Conservation (phyloP, 192 early-diverging fungal species). For the Glomus cerebriforme region DNA sequence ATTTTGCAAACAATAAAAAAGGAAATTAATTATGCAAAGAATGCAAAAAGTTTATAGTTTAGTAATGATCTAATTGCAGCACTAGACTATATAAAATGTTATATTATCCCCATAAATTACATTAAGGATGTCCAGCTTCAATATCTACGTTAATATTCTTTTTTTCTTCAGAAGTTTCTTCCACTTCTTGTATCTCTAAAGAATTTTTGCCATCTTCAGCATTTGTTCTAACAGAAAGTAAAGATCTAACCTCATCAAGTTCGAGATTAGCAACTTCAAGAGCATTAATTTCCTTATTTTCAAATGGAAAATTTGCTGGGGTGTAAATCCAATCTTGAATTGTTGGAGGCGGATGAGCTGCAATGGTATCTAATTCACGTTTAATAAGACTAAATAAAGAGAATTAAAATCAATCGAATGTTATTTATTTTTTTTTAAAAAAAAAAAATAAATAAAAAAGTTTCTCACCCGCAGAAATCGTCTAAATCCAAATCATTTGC, state of each 20-base stretch:
- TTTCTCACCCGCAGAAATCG: conserved; percentile 52
- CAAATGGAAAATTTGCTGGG: background rate
- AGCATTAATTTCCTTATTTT: background rate
- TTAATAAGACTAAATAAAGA: background rate
- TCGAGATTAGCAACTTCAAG: background rate
- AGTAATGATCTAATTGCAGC: too few species aligned
- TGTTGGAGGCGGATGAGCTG: background rate
- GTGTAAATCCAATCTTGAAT: background rate
- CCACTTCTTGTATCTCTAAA: too few species aligned
- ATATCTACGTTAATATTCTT: too few species aligned
- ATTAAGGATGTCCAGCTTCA: too few species aligned
- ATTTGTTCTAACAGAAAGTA: background rate
- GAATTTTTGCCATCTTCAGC: too few species aligned
- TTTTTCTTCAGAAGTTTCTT: too few species aligned
- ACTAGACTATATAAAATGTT: too few species aligned
- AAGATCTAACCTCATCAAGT: background rate
- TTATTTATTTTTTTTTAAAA: background rate
- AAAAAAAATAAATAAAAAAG: conserved; percentile 19
- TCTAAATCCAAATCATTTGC: conserved; percentile 70
- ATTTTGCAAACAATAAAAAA: too few species aligned
- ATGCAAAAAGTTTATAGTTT: too few species aligned
- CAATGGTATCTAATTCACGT: background rate
- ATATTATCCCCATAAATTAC: too few species aligned
- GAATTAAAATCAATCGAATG: background rate
- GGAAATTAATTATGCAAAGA: too few species aligned